Evolutionary conservation across 176 grass and related monocot genomes (phyloP), one percentile per base, ranked within the genome.

Genomic region (Raddia distichophylla): DNA sequence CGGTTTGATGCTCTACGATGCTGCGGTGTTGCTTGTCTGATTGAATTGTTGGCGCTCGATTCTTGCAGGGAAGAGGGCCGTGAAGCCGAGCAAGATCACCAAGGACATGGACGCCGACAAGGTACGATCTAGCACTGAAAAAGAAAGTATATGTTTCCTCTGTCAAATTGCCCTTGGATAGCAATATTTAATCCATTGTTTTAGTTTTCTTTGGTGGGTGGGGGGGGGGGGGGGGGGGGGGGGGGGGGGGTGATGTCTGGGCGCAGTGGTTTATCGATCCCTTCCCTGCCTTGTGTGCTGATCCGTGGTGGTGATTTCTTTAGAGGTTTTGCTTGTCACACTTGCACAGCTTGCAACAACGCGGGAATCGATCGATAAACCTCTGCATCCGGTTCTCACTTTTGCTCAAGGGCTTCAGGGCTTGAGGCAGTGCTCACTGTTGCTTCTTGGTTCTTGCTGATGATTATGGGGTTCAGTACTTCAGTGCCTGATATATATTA

Each of bases 331-430:
- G 86, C 52, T 73, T 71, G 69, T 14, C 51, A 44, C 67, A 57
- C 27, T 27, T 27, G 27, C 43, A 61, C 86, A 66, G 74, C 80
- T 64, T 57, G 71, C 70, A 58, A 82, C 90, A 95, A 92, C 77
- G 93, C 93, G 78, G 93, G 90, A 95, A 95, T 86, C 83, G 93
- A 86, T 92, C 93, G 93, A 95, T 95, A 95, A 95, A 92, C 93
- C 93, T 95, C 93, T 95, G 93, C 93, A 95, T 95, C 93, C 93
- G 84, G 93, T 80, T 90, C 74, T 90, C 85, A 79, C 77, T 56
- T 83, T 22, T 80, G 34, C 71, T 63, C 13, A 67, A 17, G 58
- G 47, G 17, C 61, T 22, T 62, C 67, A 55, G 69, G 65, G 12
- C 61, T 22, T 62, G 74, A 55, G 69, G 65, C 32, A 65, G 12